Percentiles rank a stretch among this genome's conserved stretches.
Conservation (phyloP, 306 rosid genomes). For the Lagenaria siceraria region DNA sequence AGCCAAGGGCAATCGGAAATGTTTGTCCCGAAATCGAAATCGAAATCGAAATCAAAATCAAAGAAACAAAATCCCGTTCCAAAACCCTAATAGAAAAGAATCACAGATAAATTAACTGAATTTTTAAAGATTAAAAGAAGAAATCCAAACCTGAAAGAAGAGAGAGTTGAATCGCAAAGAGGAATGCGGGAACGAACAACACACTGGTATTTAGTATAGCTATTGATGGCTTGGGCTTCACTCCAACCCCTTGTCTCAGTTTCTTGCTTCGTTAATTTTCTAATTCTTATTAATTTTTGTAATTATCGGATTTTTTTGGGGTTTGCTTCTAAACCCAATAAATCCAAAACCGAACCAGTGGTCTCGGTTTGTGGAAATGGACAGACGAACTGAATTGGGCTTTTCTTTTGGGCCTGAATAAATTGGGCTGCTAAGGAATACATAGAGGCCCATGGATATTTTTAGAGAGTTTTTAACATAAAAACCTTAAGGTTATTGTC, state of each 20-base stretch:
- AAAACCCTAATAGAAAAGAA: not conserved
- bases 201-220: not conserved
- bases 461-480: too few relatives aligned
- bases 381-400: not conserved
- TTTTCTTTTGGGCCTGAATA: not conserved
- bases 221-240: slow-evolving; percentile 15
- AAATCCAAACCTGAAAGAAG: slow-evolving; percentile 3
- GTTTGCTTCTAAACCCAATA: not conserved
- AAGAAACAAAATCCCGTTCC: not conserved
- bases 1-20: not conserved
- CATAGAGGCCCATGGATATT: not conserved
- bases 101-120: not conserved
- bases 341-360: not conserved
- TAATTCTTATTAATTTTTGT: not conserved
- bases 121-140: not conserved
- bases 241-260: not conserved
- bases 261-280: not conserved
- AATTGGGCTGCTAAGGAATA: not conserved
- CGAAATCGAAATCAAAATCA: not conserved
- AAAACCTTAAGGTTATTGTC: too few relatives aligned
- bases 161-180: not conserved
- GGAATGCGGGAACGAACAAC: not conserved
- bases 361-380: not conserved
- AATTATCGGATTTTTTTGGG: not conserved
- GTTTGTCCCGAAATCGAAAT: not conserved